phyloP scores from a whole-genome alignment of 192 early-diverging fungal species.

The Phlyctochytrium arcticum region DNA sequence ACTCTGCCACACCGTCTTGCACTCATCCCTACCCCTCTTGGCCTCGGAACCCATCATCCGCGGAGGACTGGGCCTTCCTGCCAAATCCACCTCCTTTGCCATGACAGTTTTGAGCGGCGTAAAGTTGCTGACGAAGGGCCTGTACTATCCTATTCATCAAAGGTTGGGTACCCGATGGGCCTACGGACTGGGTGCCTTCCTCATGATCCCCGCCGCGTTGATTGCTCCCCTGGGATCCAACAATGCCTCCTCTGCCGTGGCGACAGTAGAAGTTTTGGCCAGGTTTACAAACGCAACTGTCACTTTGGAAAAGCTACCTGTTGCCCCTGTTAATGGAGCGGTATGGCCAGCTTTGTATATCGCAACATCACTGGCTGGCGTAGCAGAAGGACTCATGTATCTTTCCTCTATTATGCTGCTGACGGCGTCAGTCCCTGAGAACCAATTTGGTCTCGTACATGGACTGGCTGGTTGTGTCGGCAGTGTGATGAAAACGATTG shows the following conservation, averaged over 20 bases:
- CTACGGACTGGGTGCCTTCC: conserved; percentile 22
- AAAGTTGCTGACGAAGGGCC: conserved; percentile 33
- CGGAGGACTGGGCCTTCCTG: conserved; percentile 29
- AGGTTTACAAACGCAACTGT: neutral
- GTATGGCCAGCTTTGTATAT: conserved; percentile 11
- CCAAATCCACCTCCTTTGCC: conserved; percentile 22
- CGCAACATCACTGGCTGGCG: conserved; percentile 21
- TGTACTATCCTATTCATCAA: conserved; percentile 28
- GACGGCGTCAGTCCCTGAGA: conserved; percentile 26
- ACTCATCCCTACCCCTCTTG: conserved; percentile 35
- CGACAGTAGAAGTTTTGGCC: too few relatives aligned
- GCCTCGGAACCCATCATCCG: conserved; percentile 16
- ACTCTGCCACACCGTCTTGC: conserved; percentile 30
- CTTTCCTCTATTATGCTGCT: conserved; percentile 36
- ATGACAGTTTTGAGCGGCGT: conserved; percentile 18
- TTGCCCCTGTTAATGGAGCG: neutral
- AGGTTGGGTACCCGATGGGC: conserved; percentile 27
- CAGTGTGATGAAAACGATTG: conserved; percentile 31
- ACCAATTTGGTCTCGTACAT: conserved; percentile 32
- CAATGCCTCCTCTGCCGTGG: neutral
- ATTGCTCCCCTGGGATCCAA: conserved; percentile 16
- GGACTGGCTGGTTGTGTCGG: conserved; percentile 35
- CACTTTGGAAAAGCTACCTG: conserved; percentile 9
- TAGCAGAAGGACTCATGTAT: conserved; percentile 35
- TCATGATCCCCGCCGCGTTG: conserved; percentile 32